Base-by-base conservation (phyloP, 2,329 filamentous ascomycete genomes). In the Cytospora mali region DNA sequence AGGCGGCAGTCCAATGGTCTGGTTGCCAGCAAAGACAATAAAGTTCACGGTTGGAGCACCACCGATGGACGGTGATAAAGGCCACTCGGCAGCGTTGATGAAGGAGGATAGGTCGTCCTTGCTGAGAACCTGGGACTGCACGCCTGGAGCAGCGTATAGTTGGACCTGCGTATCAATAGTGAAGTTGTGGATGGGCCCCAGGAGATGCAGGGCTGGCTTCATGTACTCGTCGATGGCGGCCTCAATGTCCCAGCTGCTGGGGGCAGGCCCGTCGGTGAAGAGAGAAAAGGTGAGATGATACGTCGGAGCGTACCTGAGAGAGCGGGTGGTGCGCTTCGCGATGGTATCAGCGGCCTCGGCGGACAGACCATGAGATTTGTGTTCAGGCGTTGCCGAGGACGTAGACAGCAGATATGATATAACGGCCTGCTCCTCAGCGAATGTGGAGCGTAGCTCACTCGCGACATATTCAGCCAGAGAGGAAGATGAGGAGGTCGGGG, bases 11-110 rank as follows among this genome's bases (percentile, higher is more conserved):
- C 75, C 79, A 66, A 92, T 93, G 11, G 88, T 92, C 63, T 90
- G 85, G 62, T 91, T 87, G 6, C 93, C 92, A 9, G 96, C 87
- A 71, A 95, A 99, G 29, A 98, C 83, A 62, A 98, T 88, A 73
- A 99, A 98, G 76, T 99, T 98, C 71, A 99, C 88, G 0, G 95
- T 99, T 1, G 95, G 95, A 0, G 94, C 94, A 21, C 87, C 88
- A 49, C 93, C 95, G 68, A 99, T 98, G 62, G 92, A 97, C 0
- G 94, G 94, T 66, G 91, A 96, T 3, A 99, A 78, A 0, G 95
- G 95, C 95, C 95, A 99, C 77, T 99, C 95, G 2, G 95, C 95
- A 2, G 94, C 93, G 71, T 99, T 99, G 75, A 99, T 93, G 72
- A 99, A 99, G 1, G 91, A 93, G 42, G 92, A 92, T 1, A 99